These are phyloP conservation scores for Alternaria sp. DNA, from an alignment of 2,329 filamentous ascomycete genomes.

Conservation along the genomic window DNA sequence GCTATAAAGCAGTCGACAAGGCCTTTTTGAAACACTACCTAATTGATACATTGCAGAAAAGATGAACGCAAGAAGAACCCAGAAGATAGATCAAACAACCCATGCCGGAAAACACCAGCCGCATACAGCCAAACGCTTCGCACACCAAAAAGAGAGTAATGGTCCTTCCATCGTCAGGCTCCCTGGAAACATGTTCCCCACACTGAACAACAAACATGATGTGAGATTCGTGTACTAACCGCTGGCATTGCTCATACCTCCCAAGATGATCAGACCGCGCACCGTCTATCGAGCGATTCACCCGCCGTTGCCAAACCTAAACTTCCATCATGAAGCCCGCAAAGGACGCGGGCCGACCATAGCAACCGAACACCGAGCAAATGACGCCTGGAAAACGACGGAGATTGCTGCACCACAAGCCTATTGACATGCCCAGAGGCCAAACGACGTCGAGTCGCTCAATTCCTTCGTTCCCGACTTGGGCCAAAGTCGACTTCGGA, in stretches of 20 bases:
- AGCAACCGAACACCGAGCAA: conserved; percentile 46
- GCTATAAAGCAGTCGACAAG: conserved; percentile 28
- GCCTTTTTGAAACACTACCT: conserved; percentile 42
- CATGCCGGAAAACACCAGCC: conserved; percentile 30
- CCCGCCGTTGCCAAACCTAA: conserved; percentile 35
- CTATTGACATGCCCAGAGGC: conserved; percentile 38
- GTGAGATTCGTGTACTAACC: conserved; percentile 45
- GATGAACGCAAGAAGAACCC: conserved; percentile 27
- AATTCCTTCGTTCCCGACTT: conserved; percentile 42
- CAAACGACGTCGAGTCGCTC: conserved; percentile 17
- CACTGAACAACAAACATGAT: conserved; percentile 45
- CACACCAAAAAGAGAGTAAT: conserved; percentile 36
- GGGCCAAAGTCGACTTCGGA: conserved; percentile 51
- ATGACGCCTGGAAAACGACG: conserved; percentile 45
- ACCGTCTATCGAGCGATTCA: conserved; percentile 31
- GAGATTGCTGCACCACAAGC: conserved; percentile 37
- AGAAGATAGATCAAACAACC: conserved; percentile 24
- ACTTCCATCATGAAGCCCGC: conserved; percentile 34
- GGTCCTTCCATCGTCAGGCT: conserved; percentile 20
- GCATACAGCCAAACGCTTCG: conserved; percentile 30
- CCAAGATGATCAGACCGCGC: conserved; percentile 33
- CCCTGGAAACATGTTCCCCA: conserved; percentile 30
- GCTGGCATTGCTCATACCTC: conserved; percentile 30
- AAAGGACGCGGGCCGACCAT: conserved; percentile 34
- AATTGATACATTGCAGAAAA: conserved; percentile 46